phyloP scores from a whole-genome alignment of 2,329 filamentous ascomycete species.

The Paraphoma chrysanthemicola region DNA sequence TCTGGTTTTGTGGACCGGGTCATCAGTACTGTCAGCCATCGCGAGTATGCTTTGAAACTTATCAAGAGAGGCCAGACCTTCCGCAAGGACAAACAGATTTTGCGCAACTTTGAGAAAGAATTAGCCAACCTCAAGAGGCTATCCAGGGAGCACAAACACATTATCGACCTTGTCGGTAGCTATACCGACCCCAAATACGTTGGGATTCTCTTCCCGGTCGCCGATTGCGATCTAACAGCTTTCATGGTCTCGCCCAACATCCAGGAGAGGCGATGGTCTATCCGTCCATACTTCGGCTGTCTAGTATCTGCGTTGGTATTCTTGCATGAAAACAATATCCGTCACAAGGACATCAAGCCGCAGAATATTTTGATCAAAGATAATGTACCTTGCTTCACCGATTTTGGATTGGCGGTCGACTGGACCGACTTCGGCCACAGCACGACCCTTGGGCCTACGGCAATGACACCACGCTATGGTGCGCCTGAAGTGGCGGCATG shows the following conservation, averaged over 20 bases:
- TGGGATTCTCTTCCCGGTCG: constrained; percentile 35
- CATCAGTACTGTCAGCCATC: constrained; percentile 20
- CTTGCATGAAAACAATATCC: constrained; percentile 18
- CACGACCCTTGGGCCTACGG: constrained; percentile 14
- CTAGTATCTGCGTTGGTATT: constrained; percentile 11
- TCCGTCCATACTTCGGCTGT: background rate
- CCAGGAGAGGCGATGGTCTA: background rate
- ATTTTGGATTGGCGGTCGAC: constrained; percentile 22
- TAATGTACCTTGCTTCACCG: constrained; percentile 21
- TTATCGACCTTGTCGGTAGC: constrained; percentile 30
- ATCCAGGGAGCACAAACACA: constrained; percentile 16
- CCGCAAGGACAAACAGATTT: constrained; percentile 9
- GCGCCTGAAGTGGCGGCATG: constrained; percentile 27
- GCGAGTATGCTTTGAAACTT: constrained; percentile 31
- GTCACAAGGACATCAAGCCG: constrained; percentile 29
- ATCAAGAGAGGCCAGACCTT: constrained; percentile 20
- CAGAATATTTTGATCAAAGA: constrained; percentile 19
- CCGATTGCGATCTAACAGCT: constrained; percentile 11
- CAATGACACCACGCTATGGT: constrained; percentile 23
- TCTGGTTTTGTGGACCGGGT: constrained; percentile 31
- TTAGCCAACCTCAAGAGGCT: constrained; percentile 17
- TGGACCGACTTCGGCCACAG: constrained; percentile 17
- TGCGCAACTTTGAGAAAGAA: constrained; percentile 20
- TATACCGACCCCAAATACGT: constrained; percentile 41
- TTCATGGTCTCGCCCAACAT: background rate